A percentile compares a stretch with the other conserved stretches of the same genome.
Conservation (phyloP, 202 grass and related monocot genomes). For the Digitaria exilis region DNA sequence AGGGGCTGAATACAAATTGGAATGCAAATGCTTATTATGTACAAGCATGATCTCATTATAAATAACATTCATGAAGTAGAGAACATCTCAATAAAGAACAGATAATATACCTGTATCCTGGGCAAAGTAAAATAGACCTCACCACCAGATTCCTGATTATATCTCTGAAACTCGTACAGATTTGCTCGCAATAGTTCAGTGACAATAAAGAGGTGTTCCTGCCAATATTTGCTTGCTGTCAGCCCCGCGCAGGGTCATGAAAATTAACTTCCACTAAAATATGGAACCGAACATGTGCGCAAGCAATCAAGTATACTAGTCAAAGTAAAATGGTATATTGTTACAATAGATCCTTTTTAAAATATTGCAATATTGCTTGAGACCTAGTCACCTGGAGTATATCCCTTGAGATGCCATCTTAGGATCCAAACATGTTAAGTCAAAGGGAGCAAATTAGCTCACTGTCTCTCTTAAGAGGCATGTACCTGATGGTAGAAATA, state of each 20-base stretch:
- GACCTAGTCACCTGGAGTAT: slow-evolving; percentile 10
- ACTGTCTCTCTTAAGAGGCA: slow-evolving; percentile 22
- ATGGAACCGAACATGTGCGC: slow-evolving; percentile 4
- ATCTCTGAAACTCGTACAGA: slow-evolving; percentile 98
- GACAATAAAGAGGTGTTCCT: slow-evolving; percentile 99
- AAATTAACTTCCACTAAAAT: slow-evolving; percentile 29
- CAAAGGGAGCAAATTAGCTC: slow-evolving; percentile 30
- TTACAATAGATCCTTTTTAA: slow-evolving; percentile 9
- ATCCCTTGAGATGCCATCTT: slow-evolving; percentile 39
- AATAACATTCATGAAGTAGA: slow-evolving; percentile 9
- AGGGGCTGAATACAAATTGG: background rate
- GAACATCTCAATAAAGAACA: slow-evolving; percentile 11
- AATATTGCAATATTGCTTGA: background rate
- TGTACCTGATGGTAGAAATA: slow-evolving; percentile 98
- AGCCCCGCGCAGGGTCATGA: slow-evolving; percentile 18
- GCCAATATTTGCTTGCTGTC: slow-evolving; percentile 35
- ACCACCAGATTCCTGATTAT: slow-evolving; percentile 77
- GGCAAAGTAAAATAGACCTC: slow-evolving; percentile 85
- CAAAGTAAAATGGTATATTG: slow-evolving; percentile 27
- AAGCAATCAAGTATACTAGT: slow-evolving; percentile 28
- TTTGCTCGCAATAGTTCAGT: slow-evolving; percentile 91
- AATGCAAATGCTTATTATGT: slow-evolving; percentile 7
- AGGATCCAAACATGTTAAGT: slow-evolving; percentile 28
- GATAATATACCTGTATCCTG: slow-evolving; percentile 82
- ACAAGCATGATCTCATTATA: background rate